Evolutionary conservation across 345 rosid species (phyloP).

Genomic region (Eutrema heterophyllum): DNA sequence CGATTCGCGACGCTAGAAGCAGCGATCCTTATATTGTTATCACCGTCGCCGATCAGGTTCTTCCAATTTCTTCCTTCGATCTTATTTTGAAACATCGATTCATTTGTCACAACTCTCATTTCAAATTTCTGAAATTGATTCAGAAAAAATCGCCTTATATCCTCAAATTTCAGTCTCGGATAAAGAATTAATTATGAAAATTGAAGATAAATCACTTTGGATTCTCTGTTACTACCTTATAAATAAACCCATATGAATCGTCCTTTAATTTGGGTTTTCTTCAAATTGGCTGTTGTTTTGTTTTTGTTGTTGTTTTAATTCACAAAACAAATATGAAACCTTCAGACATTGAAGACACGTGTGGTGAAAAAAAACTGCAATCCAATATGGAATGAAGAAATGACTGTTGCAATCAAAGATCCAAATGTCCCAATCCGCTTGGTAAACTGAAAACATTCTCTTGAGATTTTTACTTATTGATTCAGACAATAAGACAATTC

Average conservation of each 20-base stretch:
- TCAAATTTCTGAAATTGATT: not conserved
- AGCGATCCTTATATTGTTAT: constrained; percentile 58
- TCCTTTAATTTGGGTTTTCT: not conserved
- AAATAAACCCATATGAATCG: not conserved
- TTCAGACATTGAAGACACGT: constrained; percentile 70
- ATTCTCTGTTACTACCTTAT: not conserved
- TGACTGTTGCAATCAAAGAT: constrained; percentile 60
- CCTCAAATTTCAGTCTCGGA: not conserved
- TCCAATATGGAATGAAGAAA: constrained; percentile 83
- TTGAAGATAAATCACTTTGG: not conserved
- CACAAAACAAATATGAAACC: not conserved
- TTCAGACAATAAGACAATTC: not conserved
- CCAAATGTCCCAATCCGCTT: constrained; percentile 46
- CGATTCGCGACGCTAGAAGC: constrained; percentile 39
- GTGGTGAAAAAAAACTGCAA: constrained; percentile 66
- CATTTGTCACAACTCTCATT: not conserved
- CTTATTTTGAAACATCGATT: not conserved
- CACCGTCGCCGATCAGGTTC: constrained; percentile 44
- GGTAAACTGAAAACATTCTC: constrained; percentile 28
- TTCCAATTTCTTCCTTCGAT: not conserved
- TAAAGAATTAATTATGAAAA: not conserved
- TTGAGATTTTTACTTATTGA: not conserved
- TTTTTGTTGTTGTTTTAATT: not conserved
- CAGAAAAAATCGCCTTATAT: not conserved
- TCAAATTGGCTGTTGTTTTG: not conserved